These are phyloP conservation scores for Tetrahymena thermophila DNA, from an alignment of 73 alveolate genomes.

Conservation along the genomic window DNA sequence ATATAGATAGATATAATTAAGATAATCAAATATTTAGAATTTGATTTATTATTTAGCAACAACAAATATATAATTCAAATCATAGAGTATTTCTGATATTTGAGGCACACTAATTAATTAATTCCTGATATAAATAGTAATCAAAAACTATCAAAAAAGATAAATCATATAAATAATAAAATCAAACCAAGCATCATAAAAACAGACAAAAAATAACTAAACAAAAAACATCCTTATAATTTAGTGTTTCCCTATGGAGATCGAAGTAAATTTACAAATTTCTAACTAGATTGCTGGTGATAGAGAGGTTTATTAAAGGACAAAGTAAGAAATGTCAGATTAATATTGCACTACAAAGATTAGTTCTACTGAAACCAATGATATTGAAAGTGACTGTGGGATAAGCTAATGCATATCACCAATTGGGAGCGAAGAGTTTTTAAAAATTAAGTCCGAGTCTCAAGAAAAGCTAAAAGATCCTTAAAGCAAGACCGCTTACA, in stretches of 20 bases:
- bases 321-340: not conserved
- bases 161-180: not conserved
- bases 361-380: not conserved
- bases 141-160: not conserved
- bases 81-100: not conserved
- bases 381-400: not conserved
- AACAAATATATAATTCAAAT: not conserved
- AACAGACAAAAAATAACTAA: not conserved
- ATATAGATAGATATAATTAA: no score
- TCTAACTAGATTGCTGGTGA: not conserved
- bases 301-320: not conserved
- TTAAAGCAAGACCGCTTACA: not conserved
- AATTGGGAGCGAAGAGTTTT: not conserved
- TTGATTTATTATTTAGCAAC: not conserved
- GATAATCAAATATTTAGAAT: not conserved
- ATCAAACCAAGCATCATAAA: not conserved
- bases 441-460: not conserved
- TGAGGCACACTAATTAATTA: not conserved
- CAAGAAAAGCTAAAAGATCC: not conserved
- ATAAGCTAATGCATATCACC: not conserved
- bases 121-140: not conserved
- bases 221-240: not conserved
- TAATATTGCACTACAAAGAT: not conserved
- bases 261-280: not conserved
- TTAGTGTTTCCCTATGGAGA: not conserved